Base-by-base conservation (phyloP, 2,329 filamentous ascomycete genomes). In the Xylaria polymorpha region DNA sequence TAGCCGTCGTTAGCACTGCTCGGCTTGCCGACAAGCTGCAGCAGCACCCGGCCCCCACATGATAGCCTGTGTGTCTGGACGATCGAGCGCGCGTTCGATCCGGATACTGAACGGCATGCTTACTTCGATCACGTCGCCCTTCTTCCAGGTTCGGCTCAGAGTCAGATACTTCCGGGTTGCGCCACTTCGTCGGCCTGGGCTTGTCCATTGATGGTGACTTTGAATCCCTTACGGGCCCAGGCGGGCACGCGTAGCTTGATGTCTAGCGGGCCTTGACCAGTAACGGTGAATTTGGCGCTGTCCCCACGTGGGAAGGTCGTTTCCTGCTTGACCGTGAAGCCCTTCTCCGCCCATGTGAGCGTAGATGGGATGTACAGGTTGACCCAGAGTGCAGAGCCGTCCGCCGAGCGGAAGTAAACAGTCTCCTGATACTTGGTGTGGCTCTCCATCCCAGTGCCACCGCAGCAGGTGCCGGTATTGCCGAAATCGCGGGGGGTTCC, bases 401-500 rank as follows among this genome's bases (percentile, higher is more conserved):
- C 77, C 1, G 78, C 78, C 7, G 77, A 77, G 39, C 75, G 75
- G n/a, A 79, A 55, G 72, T 79, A 79, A 2, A 79, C 74, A 7
- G 77, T 79, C 69, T 79, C 77, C 61, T 79, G 77, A 60, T 79
- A 79, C 69, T 79, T 79, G 46, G 77, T 79, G 67, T 79, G 77
- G 65, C 77, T 79, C 70, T 79, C 77, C 74, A 78, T 73, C 0
- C 77, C 77, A 1, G 76, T 76, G 1, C 77, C 77, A 9, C 77
- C 77, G 41, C 77, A 79, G 69, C 77, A 79, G 9, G 77, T 79
- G 1, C 77, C 77, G 0, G 77, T 79, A 61, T 79, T 79, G 10
- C 74, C 77, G 32, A 74, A 79, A 32, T 76, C 75, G 41, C 77
- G 77, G 6, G 60, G 60, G 0, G 74, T 69, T 2, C 75, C 77